Evolutionary conservation across 768 basidiomycete species (phyloP).

Genomic region (Leucocoprinus leucothites): DNA sequence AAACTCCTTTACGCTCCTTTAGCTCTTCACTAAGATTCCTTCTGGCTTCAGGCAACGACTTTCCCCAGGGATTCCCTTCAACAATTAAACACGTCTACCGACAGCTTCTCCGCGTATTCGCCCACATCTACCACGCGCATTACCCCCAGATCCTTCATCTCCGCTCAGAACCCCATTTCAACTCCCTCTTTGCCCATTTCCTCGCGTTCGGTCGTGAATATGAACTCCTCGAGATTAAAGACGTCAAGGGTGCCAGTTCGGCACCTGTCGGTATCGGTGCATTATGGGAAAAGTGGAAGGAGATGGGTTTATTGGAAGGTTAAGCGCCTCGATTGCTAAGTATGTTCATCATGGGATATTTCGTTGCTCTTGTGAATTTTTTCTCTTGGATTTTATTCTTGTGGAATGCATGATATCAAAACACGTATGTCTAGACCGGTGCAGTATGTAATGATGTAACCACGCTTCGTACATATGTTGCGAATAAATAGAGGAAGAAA

Average conservation of each 20-base stretch:
- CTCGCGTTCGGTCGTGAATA: conserved; percentile 95
- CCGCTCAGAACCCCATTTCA: conserved; percentile 92
- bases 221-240: conserved; percentile 86
- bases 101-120: conserved; percentile 95
- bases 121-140: conserved; percentile 97
- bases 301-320: conserved; percentile 77
- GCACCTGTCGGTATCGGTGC: conserved; percentile 71
- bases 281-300: conserved; percentile 87
- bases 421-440: background rate
- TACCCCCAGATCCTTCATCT: conserved; percentile 91
- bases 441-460: background rate
- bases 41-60: conserved; percentile 69
- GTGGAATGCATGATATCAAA: background rate
- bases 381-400: background rate
- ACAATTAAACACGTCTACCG: conserved; percentile 95
- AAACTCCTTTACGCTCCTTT: background rate
- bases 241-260: conserved; percentile 69
- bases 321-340: conserved; percentile 16
- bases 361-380: too few species aligned
- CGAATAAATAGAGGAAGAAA: background rate
- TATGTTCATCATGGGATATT: too few species aligned
- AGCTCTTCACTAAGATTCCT: background rate
- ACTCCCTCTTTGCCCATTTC: conserved; percentile 97
- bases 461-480: background rate
- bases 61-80: conserved; percentile 83